A percentile compares a stretch with the other conserved stretches of the same genome.
phyloP scores from a whole-genome alignment of 345 rosid genomes.

The Erysimum cheiranthoides region DNA sequence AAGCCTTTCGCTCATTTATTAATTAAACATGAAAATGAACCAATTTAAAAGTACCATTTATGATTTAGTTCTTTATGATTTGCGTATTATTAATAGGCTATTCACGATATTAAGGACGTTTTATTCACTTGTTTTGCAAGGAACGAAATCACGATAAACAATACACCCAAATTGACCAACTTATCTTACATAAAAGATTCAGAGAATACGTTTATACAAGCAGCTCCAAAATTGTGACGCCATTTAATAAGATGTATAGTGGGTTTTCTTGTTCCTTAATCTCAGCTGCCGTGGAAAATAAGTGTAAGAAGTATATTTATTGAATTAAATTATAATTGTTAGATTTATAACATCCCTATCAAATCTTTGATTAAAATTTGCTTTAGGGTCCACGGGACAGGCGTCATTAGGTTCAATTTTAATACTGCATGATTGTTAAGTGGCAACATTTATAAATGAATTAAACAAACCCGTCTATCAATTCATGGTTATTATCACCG shows the following conservation, averaged over 20 bases:
- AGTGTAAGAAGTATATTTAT: slow-evolving; percentile 20
- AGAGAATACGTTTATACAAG: slow-evolving; percentile 39
- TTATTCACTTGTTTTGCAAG: slow-evolving; percentile 36
- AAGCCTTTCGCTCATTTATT: slow-evolving; percentile 27
- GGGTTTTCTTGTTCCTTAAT: slow-evolving; percentile 44
- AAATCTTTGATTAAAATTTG: slow-evolving; percentile 44
- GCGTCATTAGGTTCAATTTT: slow-evolving; percentile 40
- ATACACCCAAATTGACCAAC: slow-evolving; percentile 36
- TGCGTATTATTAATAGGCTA: neutral
- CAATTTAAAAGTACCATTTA: slow-evolving; percentile 17
- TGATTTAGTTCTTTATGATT: slow-evolving; percentile 2
- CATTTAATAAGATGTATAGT: slow-evolving; percentile 30
- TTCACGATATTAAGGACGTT: slow-evolving; percentile 17
- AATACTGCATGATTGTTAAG: slow-evolving; percentile 36
- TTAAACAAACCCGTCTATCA: slow-evolving; percentile 27
- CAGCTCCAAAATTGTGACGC: slow-evolving; percentile 50
- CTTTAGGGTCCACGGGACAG: slow-evolving; percentile 45
- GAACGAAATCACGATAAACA: slow-evolving; percentile 20
- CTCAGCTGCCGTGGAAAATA: slow-evolving; percentile 50
- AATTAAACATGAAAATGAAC: slow-evolving; percentile 2
- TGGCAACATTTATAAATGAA: slow-evolving; percentile 29
- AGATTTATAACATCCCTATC: slow-evolving; percentile 42
- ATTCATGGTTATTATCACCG: slow-evolving; percentile 24
- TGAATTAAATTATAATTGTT: slow-evolving; percentile 7
- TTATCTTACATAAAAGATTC: slow-evolving; percentile 16